Conservation (phyloP, 208 protist genomes). For the Leishmania major region DNA sequence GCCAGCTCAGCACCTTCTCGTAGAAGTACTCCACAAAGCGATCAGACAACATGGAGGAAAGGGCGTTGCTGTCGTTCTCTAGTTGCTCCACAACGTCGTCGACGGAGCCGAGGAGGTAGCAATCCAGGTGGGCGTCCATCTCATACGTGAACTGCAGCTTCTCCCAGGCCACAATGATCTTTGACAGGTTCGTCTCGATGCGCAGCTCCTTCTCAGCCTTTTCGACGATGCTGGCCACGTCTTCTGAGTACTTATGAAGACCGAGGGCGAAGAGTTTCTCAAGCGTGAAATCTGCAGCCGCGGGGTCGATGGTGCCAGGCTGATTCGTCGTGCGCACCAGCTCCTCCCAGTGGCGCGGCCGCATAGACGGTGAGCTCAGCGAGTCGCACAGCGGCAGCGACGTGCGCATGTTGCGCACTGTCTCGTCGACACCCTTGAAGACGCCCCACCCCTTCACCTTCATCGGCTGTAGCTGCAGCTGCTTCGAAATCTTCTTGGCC, state of each 20-base stretch:
- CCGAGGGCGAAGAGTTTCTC: constrained; percentile 96
- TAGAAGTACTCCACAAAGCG: constrained; percentile 97
- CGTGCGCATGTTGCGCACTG: constrained; percentile 95
- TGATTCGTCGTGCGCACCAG: constrained; percentile 94
- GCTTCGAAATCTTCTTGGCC: constrained; percentile 94
- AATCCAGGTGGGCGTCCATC: constrained; percentile 83
- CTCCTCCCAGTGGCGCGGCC: constrained; percentile 96
- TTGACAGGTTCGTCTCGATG: constrained; percentile 96
- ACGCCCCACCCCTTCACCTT: constrained; percentile 95
- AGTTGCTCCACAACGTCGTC: constrained; percentile 97
- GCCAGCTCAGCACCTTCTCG: constrained; percentile 95
- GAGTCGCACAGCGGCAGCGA: constrained; percentile 93
- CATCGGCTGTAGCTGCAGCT: constrained; percentile 92
- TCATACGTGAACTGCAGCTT: constrained; percentile 93
- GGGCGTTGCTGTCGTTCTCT: constrained; percentile 94
- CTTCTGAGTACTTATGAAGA: constrained; percentile 97
- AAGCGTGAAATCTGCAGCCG: constrained; percentile 92
- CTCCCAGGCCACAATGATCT: constrained; percentile 96
- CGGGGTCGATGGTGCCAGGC: constrained; percentile 88
- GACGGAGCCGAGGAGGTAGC: constrained; percentile 87
- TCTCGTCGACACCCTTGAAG: constrained; percentile 93
- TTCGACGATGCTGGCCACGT: constrained; percentile 97
- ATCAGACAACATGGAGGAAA: constrained; percentile 96
- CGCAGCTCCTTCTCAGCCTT: constrained; percentile 97
- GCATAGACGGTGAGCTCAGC: constrained; percentile 94